Evolutionary conservation across 495 filamentous ascomycete genomes (phyloP).

Genomic region (Aspergillus ostianus): DNA sequence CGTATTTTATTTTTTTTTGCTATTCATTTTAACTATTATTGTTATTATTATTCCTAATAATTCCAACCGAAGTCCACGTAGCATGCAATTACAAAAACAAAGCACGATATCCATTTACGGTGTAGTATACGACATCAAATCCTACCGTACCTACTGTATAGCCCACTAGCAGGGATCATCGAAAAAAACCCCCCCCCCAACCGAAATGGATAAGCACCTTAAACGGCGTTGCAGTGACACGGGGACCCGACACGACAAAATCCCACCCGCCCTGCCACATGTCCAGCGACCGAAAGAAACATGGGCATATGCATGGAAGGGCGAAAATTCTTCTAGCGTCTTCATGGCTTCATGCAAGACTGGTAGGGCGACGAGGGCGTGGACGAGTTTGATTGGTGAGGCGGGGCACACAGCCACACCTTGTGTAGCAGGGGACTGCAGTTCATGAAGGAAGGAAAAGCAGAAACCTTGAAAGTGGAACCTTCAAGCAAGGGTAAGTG

Average conservation of each 20-base stretch:
- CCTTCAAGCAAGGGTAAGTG: conserved; percentile 2
- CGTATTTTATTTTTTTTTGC: no score
- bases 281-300: not conserved
- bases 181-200: not conserved
- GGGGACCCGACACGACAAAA: not conserved
- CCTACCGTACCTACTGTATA: not conserved
- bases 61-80: no score
- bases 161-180: not conserved
- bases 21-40: no score
- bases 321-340: not conserved
- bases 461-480: not conserved
- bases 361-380: not conserved
- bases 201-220: not conserved
- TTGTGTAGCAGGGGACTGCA: not conserved
- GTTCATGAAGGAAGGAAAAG: not conserved
- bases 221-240: not conserved
- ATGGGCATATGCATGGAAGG: not conserved
- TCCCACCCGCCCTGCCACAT: not conserved
- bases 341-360: not conserved
- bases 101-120: no score
- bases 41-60: no score
- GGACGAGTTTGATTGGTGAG: not conserved
- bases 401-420: not conserved
- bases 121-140: not conserved
- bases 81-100: no score